Base-by-base conservation (phyloP, 1,284 basidiomycete genomes). In the Earliella scabrosa region DNA sequence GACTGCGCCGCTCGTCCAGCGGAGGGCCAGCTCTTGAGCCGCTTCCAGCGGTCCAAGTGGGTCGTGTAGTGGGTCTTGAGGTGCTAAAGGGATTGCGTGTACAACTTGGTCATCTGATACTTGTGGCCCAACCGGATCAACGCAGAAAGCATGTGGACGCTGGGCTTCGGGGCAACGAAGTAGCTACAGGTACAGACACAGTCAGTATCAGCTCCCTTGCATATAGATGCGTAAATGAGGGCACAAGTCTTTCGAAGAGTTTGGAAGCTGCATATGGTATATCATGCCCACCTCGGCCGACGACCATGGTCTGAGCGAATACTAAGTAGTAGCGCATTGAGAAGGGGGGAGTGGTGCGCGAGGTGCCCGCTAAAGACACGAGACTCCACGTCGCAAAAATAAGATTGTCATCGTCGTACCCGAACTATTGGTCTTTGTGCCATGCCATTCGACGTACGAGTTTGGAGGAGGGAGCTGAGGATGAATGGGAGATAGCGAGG, bases 351-450 rank as follows among this genome's bases (percentile, higher is more conserved):
- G n/a, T 44, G 46, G 8, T 36, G 31, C 2, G 47, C 41, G 10
- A 59, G 27, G 8, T 47, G 6, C 2, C 58, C 53, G 11, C 40
- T 39, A 44, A 50, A 53, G 13, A 59, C 45, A 0, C 47, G 41
- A 18, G 56, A 56, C 14, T 50, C 39, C n/a, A 50, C 35, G 23
- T 56, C 29, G 21, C 58, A n/a, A 60, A 20, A 4, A 48, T 41
- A 7, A 56, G 23, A 3, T 39, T 60, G 7, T 54, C 58, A 29
- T 60, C 58, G 5, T 41, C 38, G 21, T 35, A 55, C 58, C 58
- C 55, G 38, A 59, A 55, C 18, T 52, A 46, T 8, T 38, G 41
- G 45, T 59, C 57, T 20, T 16, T 26, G 2, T 29, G 27, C n/a
- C n/a, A n/a, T n/a, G n/a, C n/a, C n/a, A n/a, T 16, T n/a, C 23